Percentiles rank a stretch among this genome's conserved stretches.
phyloP scores from a whole-genome alignment of 257 asterid genomes.

The Catharanthus roseus region DNA sequence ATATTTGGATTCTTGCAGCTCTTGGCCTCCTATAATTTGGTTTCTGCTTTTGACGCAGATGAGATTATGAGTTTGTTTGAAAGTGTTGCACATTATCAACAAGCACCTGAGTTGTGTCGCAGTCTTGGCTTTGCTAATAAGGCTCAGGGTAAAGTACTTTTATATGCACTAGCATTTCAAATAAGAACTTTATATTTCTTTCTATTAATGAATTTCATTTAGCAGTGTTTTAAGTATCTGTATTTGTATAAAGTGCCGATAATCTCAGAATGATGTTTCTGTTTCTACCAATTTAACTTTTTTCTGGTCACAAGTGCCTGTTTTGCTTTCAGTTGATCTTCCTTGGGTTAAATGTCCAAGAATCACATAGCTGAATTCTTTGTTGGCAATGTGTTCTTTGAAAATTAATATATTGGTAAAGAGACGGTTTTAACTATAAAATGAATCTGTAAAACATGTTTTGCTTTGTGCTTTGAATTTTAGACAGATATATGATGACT shows the following conservation, averaged over 20 bases:
- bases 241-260: neutral
- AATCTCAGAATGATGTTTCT: neutral
- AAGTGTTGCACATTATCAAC: slow-evolving; percentile 25
- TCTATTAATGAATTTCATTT: neutral
- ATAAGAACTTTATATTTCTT: neutral
- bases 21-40: slow-evolving; percentile 37
- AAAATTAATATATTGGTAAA: neutral
- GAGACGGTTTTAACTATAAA: neutral
- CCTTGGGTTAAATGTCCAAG: neutral
- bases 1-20: slow-evolving; percentile 43
- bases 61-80: slow-evolving; percentile 30
- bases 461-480: neutral
- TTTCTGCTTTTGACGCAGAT: slow-evolving; percentile 31
- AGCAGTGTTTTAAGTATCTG: neutral
- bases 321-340: neutral
- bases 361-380: neutral
- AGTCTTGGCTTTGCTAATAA: neutral
- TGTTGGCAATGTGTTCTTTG: neutral
- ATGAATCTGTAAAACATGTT: neutral
- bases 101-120: slow-evolving; percentile 32
- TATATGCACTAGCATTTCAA: neutral
- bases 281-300: neutral
- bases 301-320: neutral
- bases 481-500: neutral
- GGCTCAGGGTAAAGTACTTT: neutral